phyloP scores from a whole-genome alignment of 1,284 basidiomycete genomes.

The Puccinia coronata region DNA sequence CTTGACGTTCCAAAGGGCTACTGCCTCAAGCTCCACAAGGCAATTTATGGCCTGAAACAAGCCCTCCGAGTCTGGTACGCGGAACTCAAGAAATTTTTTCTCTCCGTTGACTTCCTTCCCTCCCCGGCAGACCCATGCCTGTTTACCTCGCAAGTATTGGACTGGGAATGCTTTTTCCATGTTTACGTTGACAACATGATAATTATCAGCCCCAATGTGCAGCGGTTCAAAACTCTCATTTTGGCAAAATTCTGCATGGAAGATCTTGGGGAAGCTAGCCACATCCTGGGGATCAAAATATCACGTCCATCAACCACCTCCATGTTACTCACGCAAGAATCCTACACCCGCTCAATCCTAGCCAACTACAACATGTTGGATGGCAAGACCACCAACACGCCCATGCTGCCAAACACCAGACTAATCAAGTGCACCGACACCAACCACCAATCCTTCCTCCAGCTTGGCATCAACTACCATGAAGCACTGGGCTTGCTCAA shows the following conservation, averaged over 20 bases:
- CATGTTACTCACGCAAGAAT: not conserved
- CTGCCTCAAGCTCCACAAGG: not conserved
- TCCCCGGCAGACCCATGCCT: not conserved
- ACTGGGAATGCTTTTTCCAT: not conserved
- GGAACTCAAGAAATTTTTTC: not conserved
- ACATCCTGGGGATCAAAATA: not conserved
- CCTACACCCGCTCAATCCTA: not conserved
- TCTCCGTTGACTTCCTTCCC: not conserved
- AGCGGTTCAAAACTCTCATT: not conserved
- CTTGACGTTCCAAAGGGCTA: not conserved
- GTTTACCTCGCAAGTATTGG: not conserved
- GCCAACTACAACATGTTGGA: not conserved
- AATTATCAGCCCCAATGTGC: not conserved
- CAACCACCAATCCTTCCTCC: not conserved
- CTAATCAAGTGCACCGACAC: not conserved
- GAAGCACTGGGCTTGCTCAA: slow-evolving; percentile 29
- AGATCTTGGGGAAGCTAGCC: not conserved
- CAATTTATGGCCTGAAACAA: slow-evolving; percentile 6
- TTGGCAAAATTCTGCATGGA: not conserved
- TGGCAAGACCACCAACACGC: not conserved
- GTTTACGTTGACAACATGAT: no score
- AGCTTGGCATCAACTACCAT: slow-evolving; percentile 16
- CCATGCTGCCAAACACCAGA: not conserved
- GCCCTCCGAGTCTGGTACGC: not conserved
- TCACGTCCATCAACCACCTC: not conserved